Conservation (phyloP, 2,329 filamentous ascomycete species). For the Penicillium capsulatum region DNA sequence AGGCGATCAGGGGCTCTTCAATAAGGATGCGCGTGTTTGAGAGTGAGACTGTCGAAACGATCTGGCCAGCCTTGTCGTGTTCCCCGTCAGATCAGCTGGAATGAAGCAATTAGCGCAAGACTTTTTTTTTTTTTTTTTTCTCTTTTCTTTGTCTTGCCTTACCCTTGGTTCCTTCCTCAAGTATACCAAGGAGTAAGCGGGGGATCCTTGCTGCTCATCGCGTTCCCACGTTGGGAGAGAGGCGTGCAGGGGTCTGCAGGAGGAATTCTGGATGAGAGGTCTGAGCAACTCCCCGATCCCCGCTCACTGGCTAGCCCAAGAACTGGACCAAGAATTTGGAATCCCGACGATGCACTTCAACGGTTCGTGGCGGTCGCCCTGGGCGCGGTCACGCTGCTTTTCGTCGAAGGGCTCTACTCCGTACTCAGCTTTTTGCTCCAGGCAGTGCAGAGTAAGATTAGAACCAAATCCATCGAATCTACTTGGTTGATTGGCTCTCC, state of each 20-base stretch:
- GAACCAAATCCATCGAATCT: too few species aligned
- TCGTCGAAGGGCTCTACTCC: neutral
- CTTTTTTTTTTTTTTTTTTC: neutral
- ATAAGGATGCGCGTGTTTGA: slow-evolving; percentile 7
- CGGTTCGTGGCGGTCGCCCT: neutral
- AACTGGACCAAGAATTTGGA: neutral
- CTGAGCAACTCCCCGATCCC: slow-evolving; percentile 2
- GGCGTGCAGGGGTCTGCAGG: slow-evolving; percentile 5
- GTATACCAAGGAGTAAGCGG: slow-evolving; percentile 1
- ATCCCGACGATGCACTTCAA: neutral
- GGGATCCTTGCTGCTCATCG: slow-evolving; percentile 13
- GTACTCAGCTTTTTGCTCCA: too few species aligned
- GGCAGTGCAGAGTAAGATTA: too few species aligned
- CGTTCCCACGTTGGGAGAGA: slow-evolving; percentile 4
- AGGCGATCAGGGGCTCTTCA: slow-evolving; percentile 3
- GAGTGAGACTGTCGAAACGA: slow-evolving; percentile 5
- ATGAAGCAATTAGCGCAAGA: neutral
- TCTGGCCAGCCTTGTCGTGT: neutral
- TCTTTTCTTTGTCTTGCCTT: neutral
- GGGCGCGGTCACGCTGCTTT: too few species aligned
- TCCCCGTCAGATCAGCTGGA: too few species aligned
- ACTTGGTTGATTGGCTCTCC: too few species aligned
- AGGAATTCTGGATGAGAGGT: slow-evolving; percentile 6
- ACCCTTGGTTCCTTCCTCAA: neutral
- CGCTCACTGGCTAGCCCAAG: slow-evolving; percentile 1